phyloP scores from a whole-genome alignment of 2,329 filamentous ascomycete species.

The Colletotrichum nymphaeae region DNA sequence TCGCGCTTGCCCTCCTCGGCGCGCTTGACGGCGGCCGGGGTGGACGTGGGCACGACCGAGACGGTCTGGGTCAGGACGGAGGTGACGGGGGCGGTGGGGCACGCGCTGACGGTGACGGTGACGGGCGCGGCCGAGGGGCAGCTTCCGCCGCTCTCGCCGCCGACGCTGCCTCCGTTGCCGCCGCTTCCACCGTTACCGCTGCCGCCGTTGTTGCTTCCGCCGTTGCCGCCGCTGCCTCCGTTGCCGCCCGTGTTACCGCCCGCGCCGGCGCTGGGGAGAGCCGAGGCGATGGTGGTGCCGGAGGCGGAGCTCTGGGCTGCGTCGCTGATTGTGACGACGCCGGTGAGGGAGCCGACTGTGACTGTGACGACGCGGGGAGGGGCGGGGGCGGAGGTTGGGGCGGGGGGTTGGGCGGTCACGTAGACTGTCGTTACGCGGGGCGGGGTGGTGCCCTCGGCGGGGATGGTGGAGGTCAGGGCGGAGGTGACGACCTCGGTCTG shows the following conservation, averaged over 20 bases:
- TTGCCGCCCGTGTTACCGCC: neutral
- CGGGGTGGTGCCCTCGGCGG: slow-evolving; percentile 23
- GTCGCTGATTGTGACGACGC: slow-evolving; percentile 35
- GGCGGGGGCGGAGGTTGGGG: slow-evolving; percentile 11
- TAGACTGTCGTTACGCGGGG: slow-evolving; percentile 28
- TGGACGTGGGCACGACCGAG: slow-evolving; percentile 24
- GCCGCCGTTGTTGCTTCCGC: neutral
- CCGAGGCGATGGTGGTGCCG: slow-evolving; percentile 13
- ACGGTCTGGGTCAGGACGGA: slow-evolving; percentile 34
- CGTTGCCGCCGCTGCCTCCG: slow-evolving; percentile 5
- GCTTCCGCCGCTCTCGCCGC: slow-evolving; percentile 4
- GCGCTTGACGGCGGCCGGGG: slow-evolving; percentile 12
- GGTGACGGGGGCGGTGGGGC: slow-evolving; percentile 24
- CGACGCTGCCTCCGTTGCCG: slow-evolving; percentile 10
- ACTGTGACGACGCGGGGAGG: slow-evolving; percentile 32
- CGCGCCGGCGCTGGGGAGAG: slow-evolving; percentile 20
- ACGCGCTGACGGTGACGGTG: slow-evolving; percentile 12
- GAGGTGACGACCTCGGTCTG: slow-evolving; percentile 14
- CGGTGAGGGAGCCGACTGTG: slow-evolving; percentile 30
- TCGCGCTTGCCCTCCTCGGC: slow-evolving; percentile 3
- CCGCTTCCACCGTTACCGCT: neutral
- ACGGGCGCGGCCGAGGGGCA: slow-evolving; percentile 33
- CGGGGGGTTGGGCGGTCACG: slow-evolving; percentile 23
- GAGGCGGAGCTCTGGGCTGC: slow-evolving; percentile 14
- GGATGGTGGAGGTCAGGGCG: slow-evolving; percentile 29